phyloP scores from a whole-genome alignment of 148 eudicot genomes.

The Rhododendron vialii region DNA sequence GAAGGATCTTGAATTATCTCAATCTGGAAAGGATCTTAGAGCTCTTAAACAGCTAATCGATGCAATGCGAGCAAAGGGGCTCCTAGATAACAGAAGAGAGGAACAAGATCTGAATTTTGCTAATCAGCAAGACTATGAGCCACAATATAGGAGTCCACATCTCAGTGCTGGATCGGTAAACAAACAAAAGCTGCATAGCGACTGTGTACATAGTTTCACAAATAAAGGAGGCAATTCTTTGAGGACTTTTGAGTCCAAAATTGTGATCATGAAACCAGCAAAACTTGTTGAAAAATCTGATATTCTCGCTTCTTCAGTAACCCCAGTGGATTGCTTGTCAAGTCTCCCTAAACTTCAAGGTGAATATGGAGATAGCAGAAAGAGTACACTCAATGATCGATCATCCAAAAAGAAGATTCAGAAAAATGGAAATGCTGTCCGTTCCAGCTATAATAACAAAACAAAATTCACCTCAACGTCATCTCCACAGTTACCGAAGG shows the following conservation, averaged over 20 bases:
- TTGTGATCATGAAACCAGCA: slow-evolving; percentile 88
- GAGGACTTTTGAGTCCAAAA: slow-evolving; percentile 55
- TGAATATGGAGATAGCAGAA: slow-evolving; percentile 28
- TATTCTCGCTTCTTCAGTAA: slow-evolving; percentile 46
- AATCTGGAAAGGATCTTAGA: slow-evolving; percentile 87
- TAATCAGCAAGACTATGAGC: slow-evolving; percentile 1
- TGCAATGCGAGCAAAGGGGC: slow-evolving; percentile 71
- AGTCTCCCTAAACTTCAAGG: slow-evolving; percentile 32
- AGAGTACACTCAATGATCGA: slow-evolving; percentile 15
- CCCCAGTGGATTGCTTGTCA: slow-evolving; percentile 50
- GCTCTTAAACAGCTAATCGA: slow-evolving; percentile 86
- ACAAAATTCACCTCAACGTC: slow-evolving; percentile 34
- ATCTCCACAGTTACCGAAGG: slow-evolving; percentile 36
- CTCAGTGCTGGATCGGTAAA: slow-evolving; percentile 29
- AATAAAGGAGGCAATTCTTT: slow-evolving; percentile 25
- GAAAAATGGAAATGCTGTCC: slow-evolving; percentile 34
- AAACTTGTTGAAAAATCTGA: slow-evolving; percentile 55
- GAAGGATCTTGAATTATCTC: slow-evolving; percentile 72
- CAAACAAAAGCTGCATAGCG: slow-evolving; percentile 23
- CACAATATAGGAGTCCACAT: slow-evolving; percentile 13
- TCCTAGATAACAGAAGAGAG: slow-evolving; percentile 40
- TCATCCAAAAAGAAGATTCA: slow-evolving; percentile 35
- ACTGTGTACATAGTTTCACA: slow-evolving; percentile 22
- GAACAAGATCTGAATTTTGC: slow-evolving; percentile 29
- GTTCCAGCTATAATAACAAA: slow-evolving; percentile 31